phyloP scores from a whole-genome alignment of 192 early-diverging fungal species.

The Allomyces javanicus region DNA sequence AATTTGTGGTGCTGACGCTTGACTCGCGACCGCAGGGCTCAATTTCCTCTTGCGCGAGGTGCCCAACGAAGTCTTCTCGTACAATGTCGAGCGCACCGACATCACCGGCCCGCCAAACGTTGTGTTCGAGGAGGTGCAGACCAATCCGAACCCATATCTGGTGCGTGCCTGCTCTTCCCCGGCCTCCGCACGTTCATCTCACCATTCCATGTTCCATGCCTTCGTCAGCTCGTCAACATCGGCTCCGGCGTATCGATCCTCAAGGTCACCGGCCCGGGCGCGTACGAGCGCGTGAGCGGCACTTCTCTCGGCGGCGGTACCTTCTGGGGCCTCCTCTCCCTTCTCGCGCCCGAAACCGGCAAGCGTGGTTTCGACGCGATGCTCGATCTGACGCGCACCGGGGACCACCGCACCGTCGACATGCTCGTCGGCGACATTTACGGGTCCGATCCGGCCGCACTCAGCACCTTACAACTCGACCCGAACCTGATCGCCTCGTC shows the following conservation, averaged over 20 bases:
- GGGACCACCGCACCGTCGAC: slow-evolving; percentile 78
- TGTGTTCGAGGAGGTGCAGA: slow-evolving; percentile 70
- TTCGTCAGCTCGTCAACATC: slow-evolving; percentile 68
- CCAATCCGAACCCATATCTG: neutral
- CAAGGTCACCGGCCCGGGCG: slow-evolving; percentile 71
- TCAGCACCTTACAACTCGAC: slow-evolving; percentile 79
- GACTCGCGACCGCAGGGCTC: slow-evolving; percentile 25
- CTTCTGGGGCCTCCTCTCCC: slow-evolving; percentile 75
- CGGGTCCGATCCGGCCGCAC: slow-evolving; percentile 35
- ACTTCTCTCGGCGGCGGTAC: slow-evolving; percentile 86
- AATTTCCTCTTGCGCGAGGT: slow-evolving; percentile 86
- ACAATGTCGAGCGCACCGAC: slow-evolving; percentile 13
- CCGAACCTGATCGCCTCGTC: slow-evolving; percentile 80
- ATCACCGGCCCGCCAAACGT: slow-evolving; percentile 11
- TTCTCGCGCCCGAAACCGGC: slow-evolving; percentile 44
- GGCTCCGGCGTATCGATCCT: slow-evolving; percentile 87
- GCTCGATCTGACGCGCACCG: slow-evolving; percentile 65
- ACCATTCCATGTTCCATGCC: slow-evolving; percentile 1
- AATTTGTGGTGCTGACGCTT: neutral
- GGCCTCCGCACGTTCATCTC: neutral
- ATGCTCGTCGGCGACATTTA: slow-evolving; percentile 92
- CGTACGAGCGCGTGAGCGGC: slow-evolving; percentile 76
- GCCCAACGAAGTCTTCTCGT: slow-evolving; percentile 84
- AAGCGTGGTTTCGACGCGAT: slow-evolving; percentile 72
- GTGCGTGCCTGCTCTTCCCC: neutral